A percentile compares a stretch with the other conserved stretches of the same genome.
Conservation (phyloP, 805 yeast genomes). For the Lipomyces yamanashiensis region DNA sequence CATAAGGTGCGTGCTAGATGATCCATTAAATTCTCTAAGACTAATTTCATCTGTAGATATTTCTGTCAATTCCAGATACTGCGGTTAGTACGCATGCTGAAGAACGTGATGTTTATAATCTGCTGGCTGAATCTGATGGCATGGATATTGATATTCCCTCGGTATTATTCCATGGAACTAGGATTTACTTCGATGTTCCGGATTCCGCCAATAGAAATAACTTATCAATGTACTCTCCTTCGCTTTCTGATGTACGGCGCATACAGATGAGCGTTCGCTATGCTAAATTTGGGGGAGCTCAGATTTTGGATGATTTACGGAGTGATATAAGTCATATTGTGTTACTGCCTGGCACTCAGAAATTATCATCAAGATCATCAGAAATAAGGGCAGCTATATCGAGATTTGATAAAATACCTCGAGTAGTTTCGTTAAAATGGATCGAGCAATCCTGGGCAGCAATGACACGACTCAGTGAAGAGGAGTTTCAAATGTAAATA, state of each 20-base stretch:
- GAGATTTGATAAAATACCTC: conserved; percentile 7
- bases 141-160: conserved; percentile 43
- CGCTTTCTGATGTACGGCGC: not conserved
- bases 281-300: conserved; percentile 51
- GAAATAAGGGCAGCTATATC: not conserved
- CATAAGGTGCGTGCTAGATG: not conserved
- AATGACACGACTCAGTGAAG: conserved; percentile 40
- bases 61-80: not conserved
- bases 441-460: conserved; percentile 45
- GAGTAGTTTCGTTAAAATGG: conserved; percentile 50
- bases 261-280: conserved; percentile 14
- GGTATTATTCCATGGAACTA: conserved; percentile 35
- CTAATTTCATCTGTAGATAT: not conserved
- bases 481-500: conserved; percentile 9
- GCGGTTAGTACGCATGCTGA: not conserved
- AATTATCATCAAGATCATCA: conserved; percentile 18
- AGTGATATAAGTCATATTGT: conserved; percentile 46
- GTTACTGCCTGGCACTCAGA: conserved; percentile 24
- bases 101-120: not conserved
- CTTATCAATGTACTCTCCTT: not conserved
- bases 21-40: not conserved
- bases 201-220: not conserved
- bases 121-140: conserved; percentile 36
- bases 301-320: conserved; percentile 40
- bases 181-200: conserved; percentile 20